Base-by-base conservation (phyloP, 768 basidiomycete genomes). In the Panaeolus papilionaceus region DNA sequence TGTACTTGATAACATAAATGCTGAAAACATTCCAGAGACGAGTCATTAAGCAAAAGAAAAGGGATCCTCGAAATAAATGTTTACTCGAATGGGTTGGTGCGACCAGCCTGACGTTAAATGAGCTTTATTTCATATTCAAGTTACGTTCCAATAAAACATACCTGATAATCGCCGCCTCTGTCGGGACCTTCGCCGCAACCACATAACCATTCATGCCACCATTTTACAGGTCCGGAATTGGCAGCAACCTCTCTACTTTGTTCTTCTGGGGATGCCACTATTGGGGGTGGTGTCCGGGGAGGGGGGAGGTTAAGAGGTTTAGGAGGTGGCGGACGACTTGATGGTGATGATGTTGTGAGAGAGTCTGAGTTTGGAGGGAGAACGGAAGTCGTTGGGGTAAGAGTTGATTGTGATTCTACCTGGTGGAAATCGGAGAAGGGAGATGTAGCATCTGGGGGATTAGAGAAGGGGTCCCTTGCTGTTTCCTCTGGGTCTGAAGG, bases 141-240 rank as follows among this genome's bases (percentile, higher is more conserved):
- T 10, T 40, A 14, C 10, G 14, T 44, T 23, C 47, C 61, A 40
- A 18, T 61, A 33, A 42, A 20, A 75, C 82, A 47, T 73, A 90
- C 92, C 85, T 94, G 92, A 69, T 84, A 76, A 64, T 93, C 89
- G 5, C 90, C 91, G 51, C 88, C 90, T 16, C 91, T 83, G 76
- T 92, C 89, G 2, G 86, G 80, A n/a, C 90, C 89, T 74, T 93
- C 92, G 18, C 88, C 82, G 70, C 92, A 92, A 12, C 92, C 92
- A 75, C 92, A 94, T 68, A 94, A 75, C 92, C 92, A 93, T 38
- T 94, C 92, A 74, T 92, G 92, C 92, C 92, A 94, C 92, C 92
- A 94, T 68, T 85, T 79, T 4, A 83, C 69, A 20, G 63, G 69
- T 51, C 54, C n/a, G 18, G 28, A 42, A 39, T 62, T 71, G 4